These are phyloP conservation scores for Kentomonas sorsogonicus DNA, from an alignment of 208 protist genomes.

Conservation along the genomic window DNA sequence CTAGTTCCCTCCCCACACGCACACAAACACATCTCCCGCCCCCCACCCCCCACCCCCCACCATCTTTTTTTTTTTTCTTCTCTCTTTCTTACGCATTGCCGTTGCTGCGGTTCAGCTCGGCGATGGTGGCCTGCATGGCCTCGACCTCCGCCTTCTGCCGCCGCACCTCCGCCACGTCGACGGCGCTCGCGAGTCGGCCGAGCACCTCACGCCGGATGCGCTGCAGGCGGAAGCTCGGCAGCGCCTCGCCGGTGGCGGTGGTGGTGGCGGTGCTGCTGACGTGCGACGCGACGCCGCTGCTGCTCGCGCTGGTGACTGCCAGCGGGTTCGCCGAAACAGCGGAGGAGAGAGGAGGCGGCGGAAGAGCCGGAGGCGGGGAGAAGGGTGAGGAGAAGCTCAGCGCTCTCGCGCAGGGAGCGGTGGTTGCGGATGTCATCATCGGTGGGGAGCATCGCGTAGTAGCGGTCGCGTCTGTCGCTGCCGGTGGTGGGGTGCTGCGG, in stretches of 20 bases:
- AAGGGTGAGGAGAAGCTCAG: constrained; percentile 42
- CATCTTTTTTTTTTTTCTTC: constrained; percentile 5
- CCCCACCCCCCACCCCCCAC: background rate
- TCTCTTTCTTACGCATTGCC: background rate
- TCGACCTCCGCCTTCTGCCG: constrained; percentile 57
- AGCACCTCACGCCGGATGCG: constrained; percentile 69
- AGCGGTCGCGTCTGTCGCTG: too few relatives aligned
- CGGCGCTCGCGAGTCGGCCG: constrained; percentile 53
- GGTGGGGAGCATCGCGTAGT: too few relatives aligned
- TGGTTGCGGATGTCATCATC: too few relatives aligned
- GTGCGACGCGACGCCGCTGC: too few relatives aligned
- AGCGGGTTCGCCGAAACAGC: too few relatives aligned
- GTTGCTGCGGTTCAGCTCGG: background rate
- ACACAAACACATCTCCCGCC: too few relatives aligned
- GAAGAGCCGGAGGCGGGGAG: constrained; percentile 52
- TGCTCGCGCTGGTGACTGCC: too few relatives aligned
- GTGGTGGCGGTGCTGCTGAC: too few relatives aligned
- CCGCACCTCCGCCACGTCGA: constrained; percentile 60
- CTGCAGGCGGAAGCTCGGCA: constrained; percentile 71
- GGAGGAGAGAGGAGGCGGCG: too few relatives aligned
- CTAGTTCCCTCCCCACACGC: background rate
- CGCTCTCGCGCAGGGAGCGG: constrained; percentile 58
- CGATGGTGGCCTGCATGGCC: constrained; percentile 27
- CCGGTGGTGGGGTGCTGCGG: too few relatives aligned
- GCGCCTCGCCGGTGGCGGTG: constrained; percentile 58